These are phyloP conservation scores for Carex arenaria DNA, from an alignment of 202 grass and related monocot genomes.

Conservation along the genomic window DNA sequence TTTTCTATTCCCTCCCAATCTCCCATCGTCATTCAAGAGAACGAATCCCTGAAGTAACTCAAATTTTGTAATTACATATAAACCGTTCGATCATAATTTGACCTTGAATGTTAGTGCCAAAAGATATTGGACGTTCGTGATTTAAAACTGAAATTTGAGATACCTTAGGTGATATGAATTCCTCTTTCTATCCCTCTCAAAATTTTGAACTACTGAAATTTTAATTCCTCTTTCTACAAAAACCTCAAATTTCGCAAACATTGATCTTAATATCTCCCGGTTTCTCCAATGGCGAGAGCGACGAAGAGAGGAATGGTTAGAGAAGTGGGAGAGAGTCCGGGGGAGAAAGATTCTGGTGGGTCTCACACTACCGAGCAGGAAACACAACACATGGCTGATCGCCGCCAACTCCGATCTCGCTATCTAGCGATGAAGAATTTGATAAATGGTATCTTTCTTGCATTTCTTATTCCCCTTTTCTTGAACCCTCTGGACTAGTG, in stretches of 20 bases:
- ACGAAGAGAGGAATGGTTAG: constrained; percentile 1
- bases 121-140: too few relatives aligned
- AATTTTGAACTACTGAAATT: not conserved
- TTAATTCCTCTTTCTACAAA: not conserved
- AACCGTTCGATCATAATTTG: too few relatives aligned
- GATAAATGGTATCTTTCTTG: constrained; percentile 48
- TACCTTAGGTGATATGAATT: too few relatives aligned
- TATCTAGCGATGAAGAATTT: constrained; percentile 75
- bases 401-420: constrained; percentile 69
- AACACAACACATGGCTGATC: constrained; percentile 39
- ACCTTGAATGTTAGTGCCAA: too few relatives aligned
- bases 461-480: not conserved
- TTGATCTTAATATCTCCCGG: not conserved
- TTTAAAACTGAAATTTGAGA: too few relatives aligned
- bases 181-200: not conserved
- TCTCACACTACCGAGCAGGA: not conserved
- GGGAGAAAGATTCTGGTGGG: not conserved
- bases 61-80: too few relatives aligned
- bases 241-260: not conserved
- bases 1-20: too few relatives aligned
- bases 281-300: constrained; percentile 23
- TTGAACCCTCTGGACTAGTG: not conserved
- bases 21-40: too few relatives aligned
- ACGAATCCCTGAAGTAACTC: too few relatives aligned
- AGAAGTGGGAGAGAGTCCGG: not conserved